Percentiles rank a stretch among this genome's conserved stretches.
These are phyloP conservation scores for Alternaria dauci DNA, from an alignment of 2,329 filamentous ascomycete species.

Conservation along the genomic window DNA sequence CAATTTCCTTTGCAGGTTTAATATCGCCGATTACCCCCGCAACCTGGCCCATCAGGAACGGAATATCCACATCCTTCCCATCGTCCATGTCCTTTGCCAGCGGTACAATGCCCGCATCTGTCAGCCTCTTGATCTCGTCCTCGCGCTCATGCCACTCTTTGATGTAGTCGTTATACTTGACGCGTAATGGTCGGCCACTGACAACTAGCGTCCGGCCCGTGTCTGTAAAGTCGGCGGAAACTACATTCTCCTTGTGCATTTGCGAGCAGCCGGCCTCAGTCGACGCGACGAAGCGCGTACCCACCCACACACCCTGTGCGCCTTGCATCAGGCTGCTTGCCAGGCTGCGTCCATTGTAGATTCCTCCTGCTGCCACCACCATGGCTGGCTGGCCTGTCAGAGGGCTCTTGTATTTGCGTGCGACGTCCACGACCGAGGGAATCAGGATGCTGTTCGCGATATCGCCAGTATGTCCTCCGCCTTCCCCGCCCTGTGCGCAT, in stretches of 20 bases:
- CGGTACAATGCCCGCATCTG: slow-evolving; percentile 79
- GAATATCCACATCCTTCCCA: slow-evolving; percentile 81
- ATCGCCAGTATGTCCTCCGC: slow-evolving; percentile 90
- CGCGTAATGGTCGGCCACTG: slow-evolving; percentile 80
- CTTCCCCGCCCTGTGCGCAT: slow-evolving; percentile 91
- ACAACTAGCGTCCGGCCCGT: slow-evolving; percentile 85
- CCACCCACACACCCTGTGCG: slow-evolving; percentile 90
- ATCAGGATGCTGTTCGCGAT: slow-evolving; percentile 87
- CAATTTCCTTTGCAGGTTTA: slow-evolving; percentile 82
- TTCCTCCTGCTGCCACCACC: slow-evolving; percentile 89
- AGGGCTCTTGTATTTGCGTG: slow-evolving; percentile 73
- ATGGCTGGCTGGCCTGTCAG: slow-evolving; percentile 75
- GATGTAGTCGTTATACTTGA: slow-evolving; percentile 85
- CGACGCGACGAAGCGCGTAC: slow-evolving; percentile 87
- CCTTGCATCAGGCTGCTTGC: slow-evolving; percentile 88
- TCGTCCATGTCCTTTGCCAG: slow-evolving; percentile 84
- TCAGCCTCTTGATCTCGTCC: slow-evolving; percentile 77
- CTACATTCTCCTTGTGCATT: slow-evolving; percentile 84
- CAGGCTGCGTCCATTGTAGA: slow-evolving; percentile 81
- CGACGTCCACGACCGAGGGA: slow-evolving; percentile 86
- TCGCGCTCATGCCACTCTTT: slow-evolving; percentile 80
- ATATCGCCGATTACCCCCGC: slow-evolving; percentile 79
- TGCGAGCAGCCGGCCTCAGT: slow-evolving; percentile 82
- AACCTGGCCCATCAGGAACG: slow-evolving; percentile 94
- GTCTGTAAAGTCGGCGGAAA: slow-evolving; percentile 78